Percentiles rank a stretch among this genome's conserved stretches.
Evolutionary conservation across 768 basidiomycete genomes (phyloP).

Genomic region (Dioszegia hungarica): DNA sequence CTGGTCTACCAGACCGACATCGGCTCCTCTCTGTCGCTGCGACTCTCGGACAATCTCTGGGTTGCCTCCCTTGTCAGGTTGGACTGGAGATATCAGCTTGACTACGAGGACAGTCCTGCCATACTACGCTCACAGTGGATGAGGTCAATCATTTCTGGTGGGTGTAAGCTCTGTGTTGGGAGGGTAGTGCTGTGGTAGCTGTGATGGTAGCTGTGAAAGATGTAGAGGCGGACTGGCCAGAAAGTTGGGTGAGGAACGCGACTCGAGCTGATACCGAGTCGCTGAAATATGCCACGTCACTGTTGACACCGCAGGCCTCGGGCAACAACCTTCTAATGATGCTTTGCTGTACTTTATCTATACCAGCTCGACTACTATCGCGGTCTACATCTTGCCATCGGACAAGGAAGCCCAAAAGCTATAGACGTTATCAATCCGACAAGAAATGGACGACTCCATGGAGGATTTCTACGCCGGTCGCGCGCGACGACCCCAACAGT

Average conservation of each 20-base stretch:
- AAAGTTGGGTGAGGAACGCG: background rate
- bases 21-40: slow-evolving; percentile 81
- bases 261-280: background rate
- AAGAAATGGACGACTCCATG: slow-evolving; percentile 3
- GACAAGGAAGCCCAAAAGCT: background rate
- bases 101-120: background rate
- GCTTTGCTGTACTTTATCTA: too few relatives aligned
- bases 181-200: too few relatives aligned
- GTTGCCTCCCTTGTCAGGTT: slow-evolving; percentile 66
- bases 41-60: slow-evolving; percentile 84
- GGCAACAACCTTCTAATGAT: too few relatives aligned
- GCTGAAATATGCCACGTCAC: background rate
- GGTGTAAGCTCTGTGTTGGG: background rate
- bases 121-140: slow-evolving; percentile 16
- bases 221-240: too few relatives aligned
- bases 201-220: too few relatives aligned
- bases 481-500: background rate
- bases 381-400: background rate
- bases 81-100: slow-evolving; percentile 31
- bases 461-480: background rate
- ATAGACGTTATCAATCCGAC: background rate
- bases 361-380: too few relatives aligned
- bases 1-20: slow-evolving; percentile 89
- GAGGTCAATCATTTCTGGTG: slow-evolving; percentile 15
- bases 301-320: too few relatives aligned